A percentile compares a stretch with the other conserved stretches of the same genome.
These are phyloP conservation scores for Ceratobasidium sp. DNA, from an alignment of 1,284 basidiomycete genomes.

Conservation along the genomic window DNA sequence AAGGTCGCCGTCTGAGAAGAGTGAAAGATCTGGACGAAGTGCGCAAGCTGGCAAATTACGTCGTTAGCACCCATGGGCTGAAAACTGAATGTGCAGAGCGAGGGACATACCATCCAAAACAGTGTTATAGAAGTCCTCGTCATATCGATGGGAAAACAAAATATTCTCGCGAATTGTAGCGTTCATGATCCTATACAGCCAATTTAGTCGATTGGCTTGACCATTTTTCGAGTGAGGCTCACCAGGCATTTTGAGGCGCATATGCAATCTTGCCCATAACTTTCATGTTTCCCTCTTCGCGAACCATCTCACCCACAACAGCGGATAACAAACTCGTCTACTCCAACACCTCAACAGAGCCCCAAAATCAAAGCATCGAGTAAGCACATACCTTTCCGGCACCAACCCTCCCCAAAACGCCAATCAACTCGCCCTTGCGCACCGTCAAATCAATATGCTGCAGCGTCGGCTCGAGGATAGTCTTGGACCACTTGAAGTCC, in stretches of 20 bases:
- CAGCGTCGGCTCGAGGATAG: constrained; percentile 72
- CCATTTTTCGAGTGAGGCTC: constrained; percentile 52
- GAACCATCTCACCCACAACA: constrained; percentile 90
- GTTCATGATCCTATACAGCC: constrained; percentile 79
- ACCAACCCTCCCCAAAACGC: constrained; percentile 92
- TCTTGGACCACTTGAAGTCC: constrained; percentile 83
- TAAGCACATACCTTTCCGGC: constrained; percentile 80
- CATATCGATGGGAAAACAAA: constrained; percentile 89
- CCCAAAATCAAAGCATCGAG: no score
- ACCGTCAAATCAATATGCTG: constrained; percentile 83
- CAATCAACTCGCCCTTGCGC: constrained; percentile 89
- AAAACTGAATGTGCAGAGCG: not conserved
- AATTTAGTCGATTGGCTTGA: constrained; percentile 33
- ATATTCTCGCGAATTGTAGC: constrained; percentile 91
- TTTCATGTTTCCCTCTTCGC: constrained; percentile 78
- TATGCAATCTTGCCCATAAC: constrained; percentile 87
- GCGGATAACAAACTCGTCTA: constrained; percentile 81
- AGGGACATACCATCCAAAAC: constrained; percentile 76
- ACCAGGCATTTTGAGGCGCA: constrained; percentile 92
- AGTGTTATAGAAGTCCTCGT: constrained; percentile 80
- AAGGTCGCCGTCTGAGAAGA: constrained; percentile 79
- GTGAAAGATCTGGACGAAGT: constrained; percentile 81
- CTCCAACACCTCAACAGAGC: constrained; percentile 13
- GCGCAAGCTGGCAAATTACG: constrained; percentile 78
- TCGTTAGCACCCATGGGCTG: not conserved